Percentiles rank a stretch among this genome's conserved stretches.
These are phyloP conservation scores for Thelephora aurantiotincta DNA, from an alignment of 768 basidiomycete species.

Conservation along the genomic window DNA sequence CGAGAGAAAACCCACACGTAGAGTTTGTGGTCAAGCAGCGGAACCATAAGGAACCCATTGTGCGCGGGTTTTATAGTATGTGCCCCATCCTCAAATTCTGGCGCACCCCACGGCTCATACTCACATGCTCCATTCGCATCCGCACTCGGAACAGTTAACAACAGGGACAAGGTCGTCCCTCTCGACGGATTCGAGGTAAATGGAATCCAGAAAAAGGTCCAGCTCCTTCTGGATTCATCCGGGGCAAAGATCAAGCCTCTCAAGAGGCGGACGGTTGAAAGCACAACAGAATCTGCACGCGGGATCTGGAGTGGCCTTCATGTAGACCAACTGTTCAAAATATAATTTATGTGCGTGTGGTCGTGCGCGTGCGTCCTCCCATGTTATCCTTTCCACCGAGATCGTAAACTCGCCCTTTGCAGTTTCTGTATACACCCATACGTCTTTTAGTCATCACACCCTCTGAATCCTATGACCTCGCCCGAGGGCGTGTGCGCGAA, in stretches of 20 bases:
- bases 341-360: conserved; percentile 15
- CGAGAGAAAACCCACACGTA: conserved; percentile 64
- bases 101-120: conserved; percentile 3
- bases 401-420: background rate
- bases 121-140: conserved; percentile 1
- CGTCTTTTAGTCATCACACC: too few relatives aligned
- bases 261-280: conserved; percentile 62
- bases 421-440: background rate
- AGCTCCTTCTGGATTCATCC: conserved; percentile 75
- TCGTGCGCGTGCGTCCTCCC: background rate
- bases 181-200: conserved; percentile 63
- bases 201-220: conserved; percentile 63
- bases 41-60: conserved; percentile 61
- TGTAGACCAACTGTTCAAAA: conserved; percentile 51
- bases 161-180: conserved; percentile 78
- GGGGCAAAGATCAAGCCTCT: conserved; percentile 75
- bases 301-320: conserved; percentile 89
- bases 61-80: conserved; percentile 74
- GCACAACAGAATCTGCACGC: conserved; percentile 64
- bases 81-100: conserved; percentile 5
- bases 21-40: conserved; percentile 75
- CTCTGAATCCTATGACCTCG: too few relatives aligned
- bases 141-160: conserved; percentile 45
- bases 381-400: background rate
- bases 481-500: too few relatives aligned